Evolutionary conservation across 768 basidiomycete genomes (phyloP), one percentile per base, ranked within the genome.

Genomic region (Serendipita sp.): DNA sequence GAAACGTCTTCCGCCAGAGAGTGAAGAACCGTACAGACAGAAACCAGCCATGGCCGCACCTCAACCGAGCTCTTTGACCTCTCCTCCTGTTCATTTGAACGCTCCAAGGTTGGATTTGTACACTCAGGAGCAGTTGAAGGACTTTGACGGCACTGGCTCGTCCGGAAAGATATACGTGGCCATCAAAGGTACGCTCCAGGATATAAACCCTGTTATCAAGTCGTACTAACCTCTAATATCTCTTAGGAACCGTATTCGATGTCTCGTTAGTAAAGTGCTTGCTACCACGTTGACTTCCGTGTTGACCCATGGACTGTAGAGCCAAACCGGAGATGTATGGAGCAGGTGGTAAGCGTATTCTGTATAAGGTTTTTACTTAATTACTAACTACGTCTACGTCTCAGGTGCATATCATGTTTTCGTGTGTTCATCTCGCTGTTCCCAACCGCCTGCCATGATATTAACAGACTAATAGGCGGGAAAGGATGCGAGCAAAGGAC

Each of bases 271-370:
- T 58, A 17, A 48, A 22, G 34, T 24, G 24, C 22, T 28, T 58
- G 4, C 28, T 1, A n/a, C 24, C 53, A 17, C 2, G 45, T 58
- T 9, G 22, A 58, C 22, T 1, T 7, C 34, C 34, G 11, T 58
- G 17, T 24, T 33, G 53, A 58, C 17, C 20, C 28, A n/a, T 11
- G 13, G 24, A n/a, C 22, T 33, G 22, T 58, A 76, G 86, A 0
- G 75, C 76, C 64, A 97, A 95, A 72, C 74, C 75, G 31, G 92
- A 96, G 65, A 87, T 93, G 67, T 99, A 99, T 68, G 95, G 95
- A 1, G 77, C 80, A 1, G 90, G 89, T 2, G 76, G 77, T 58
- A 31, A 17, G 53, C 41, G 24, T 31, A n/a, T 58, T 34, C 9
- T 17, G 9, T 7, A 20, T 20, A 1, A 5, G 9, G 45, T 48